Percentiles rank a stretch among this genome's conserved stretches.
Conservation (phyloP, 306 rosid genomes). For the Vigna nakashimae region DNA sequence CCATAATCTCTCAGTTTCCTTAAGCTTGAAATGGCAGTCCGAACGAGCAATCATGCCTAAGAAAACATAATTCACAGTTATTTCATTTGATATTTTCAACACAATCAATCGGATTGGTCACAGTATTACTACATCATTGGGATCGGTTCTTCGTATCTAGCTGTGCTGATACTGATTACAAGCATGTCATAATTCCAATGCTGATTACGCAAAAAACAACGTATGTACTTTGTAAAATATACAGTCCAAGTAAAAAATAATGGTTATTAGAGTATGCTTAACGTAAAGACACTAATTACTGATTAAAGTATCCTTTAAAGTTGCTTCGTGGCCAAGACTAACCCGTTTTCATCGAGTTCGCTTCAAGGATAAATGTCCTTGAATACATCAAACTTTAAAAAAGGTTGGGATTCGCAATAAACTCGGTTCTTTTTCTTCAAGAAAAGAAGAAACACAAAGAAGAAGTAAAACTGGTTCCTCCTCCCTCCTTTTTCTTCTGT, state of each 20-base stretch:
- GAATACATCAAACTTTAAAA: conserved; percentile 33
- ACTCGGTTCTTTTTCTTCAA: conserved; percentile 17
- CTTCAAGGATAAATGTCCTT: conserved; percentile 40
- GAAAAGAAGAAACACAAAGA: background rate
- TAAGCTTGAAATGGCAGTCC: conserved; percentile 50
- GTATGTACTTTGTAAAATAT: conserved; percentile 2
- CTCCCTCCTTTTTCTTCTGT: background rate
- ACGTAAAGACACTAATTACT: conserved; percentile 54
- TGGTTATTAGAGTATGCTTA: conserved; percentile 43
- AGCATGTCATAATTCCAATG: background rate
- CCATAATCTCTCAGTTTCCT: conserved; percentile 49
- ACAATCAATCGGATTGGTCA: conserved; percentile 31
- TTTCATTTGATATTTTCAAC: conserved; percentile 1
- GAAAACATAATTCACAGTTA: background rate
- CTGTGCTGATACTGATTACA: background rate
- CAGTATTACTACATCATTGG: background rate
- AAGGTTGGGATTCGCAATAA: conserved; percentile 28
- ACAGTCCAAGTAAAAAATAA: conserved; percentile 49
- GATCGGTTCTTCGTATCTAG: conserved; percentile 4
- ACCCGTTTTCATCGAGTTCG: conserved; percentile 48
- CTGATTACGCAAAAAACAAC: conserved; percentile 11
- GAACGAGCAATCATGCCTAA: conserved; percentile 43
- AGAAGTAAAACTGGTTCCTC: background rate
- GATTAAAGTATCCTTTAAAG: conserved; percentile 47
- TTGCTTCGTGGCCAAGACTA: conserved; percentile 54